Evolutionary conservation across 805 yeast species (phyloP), one percentile per base, ranked within the genome.

Genomic region (Myxozyma nipponensis): DNA sequence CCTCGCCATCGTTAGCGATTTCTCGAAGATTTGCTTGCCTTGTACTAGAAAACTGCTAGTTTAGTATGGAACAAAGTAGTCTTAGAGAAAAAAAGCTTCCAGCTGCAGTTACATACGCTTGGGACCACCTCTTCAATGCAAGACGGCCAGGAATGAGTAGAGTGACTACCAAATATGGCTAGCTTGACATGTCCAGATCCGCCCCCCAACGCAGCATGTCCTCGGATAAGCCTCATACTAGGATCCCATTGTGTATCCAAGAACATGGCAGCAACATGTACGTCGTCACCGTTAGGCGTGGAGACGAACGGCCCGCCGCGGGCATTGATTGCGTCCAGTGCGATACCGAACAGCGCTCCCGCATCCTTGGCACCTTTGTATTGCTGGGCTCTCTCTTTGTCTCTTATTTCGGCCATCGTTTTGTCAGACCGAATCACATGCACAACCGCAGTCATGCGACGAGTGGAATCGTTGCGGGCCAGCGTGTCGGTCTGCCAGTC

Each of bases 171-270:
- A 68, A 90, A 91, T 7, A 93, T 88, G 1, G 95, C 98, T 47
- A 93, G 69, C 56, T 81, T 81, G 39, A 87, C 71, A 39, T 79
- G 72, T 38, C 76, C 82, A 23, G 76, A 75, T 10, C 93, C 93
- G 25, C 98, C 98, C 41, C 98, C 98, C 17, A 91, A 70, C 0
- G 98, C 98, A 1, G 97, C 97, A 69, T 93, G 98, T 1, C 88
- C 87, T 34, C 81, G 66, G 42, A 93, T 81, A 56, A 85, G 68
- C 18, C 79, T 72, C 28, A 69, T 67, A 38, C 69, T 61, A 1
- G 71, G 67, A 65, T 90, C 95, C 85, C 88, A 93, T 63, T 84
- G 89, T 0, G 95, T 76, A 68, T 93, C 98, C 59, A 89, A 66
- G 59, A 81, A 83, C 65, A 91, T 73, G 21, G 86, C 91, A 0